These are phyloP conservation scores for Diplodia seriata DNA, from an alignment of 2,329 filamentous ascomycete species.

Conservation along the genomic window DNA sequence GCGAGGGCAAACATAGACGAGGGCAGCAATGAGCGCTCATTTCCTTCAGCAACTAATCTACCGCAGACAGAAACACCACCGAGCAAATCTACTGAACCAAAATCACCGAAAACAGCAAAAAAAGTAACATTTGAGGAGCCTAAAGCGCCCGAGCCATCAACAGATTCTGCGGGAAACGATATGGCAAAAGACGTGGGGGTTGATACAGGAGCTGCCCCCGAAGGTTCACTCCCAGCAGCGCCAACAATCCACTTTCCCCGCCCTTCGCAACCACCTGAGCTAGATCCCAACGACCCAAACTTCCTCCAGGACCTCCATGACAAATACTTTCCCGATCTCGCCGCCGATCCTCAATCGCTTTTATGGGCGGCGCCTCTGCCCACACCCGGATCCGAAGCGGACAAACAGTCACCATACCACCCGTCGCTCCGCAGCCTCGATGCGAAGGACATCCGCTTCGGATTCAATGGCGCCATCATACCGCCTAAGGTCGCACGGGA, in stretches of 20 bases:
- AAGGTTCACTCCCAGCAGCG: conserved; percentile 18
- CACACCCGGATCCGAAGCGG: conserved; percentile 67
- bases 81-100: conserved; percentile 14
- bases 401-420: conserved; percentile 79
- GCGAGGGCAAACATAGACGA: conserved; percentile 79
- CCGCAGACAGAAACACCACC: conserved; percentile 19
- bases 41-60: conserved; percentile 35
- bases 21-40: conserved; percentile 50
- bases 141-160: background rate
- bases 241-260: conserved; percentile 66
- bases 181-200: background rate
- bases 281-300: conserved; percentile 81
- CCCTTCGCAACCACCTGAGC: conserved; percentile 65
- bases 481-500: conserved; percentile 76
- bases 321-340: conserved; percentile 91
- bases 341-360: conserved; percentile 82
- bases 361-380: conserved; percentile 83
- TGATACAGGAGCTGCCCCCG: background rate
- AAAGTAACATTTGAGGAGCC: conserved; percentile 45
- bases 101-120: conserved; percentile 37
- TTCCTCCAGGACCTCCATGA: conserved; percentile 85
- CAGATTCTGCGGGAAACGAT: conserved; percentile 15
- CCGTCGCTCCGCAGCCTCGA: conserved; percentile 75
- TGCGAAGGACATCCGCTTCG: conserved; percentile 82
- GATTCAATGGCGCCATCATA: conserved; percentile 81